Base-by-base conservation (phyloP, 495 filamentous ascomycete genomes). In the Pseudotulostoma volvatum region DNA sequence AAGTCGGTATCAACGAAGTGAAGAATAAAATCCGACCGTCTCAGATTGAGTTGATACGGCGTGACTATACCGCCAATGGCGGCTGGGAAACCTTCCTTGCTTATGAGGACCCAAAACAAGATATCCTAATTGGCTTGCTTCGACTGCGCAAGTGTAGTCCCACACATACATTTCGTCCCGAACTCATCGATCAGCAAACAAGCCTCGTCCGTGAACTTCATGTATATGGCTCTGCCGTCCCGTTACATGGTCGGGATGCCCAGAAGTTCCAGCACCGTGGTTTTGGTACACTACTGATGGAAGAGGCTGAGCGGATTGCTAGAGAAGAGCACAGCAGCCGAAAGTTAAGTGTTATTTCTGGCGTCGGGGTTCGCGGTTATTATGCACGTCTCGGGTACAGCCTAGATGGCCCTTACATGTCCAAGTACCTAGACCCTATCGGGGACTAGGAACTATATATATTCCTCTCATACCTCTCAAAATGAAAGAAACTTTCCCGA, bases 21-120 rank as follows among this genome's bases (percentile, higher is more conserved):
- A 96, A 96, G 60, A 75, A 97, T 63, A 95, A 93, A 66, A 94
- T 96, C 46, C 74, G 90, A 5, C 90, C 90, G 0, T 86, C 83
- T 42, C 90, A 97, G 59, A 81, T 97, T 40, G 90, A 97, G 66
- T 77, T 96, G 25, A 77, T 96, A n/a, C 81, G 90, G 18, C 74
- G 90, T 33, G 90, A 97, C 63, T 97, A 97, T 54, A 68, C 75
- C 0, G 90, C 90, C 39, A 97, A 96, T 53, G 83, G 79, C 15
- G 92, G 90, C 9, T 97, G 90, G 90, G 90, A 97, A 59, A 96
- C 92, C 0, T 97, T 97, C 60, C 61, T 97, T 3, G 86, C 90
- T 14, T 97, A 96, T 50, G 90, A 97, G 52, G 90, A 97, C 51
- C 90, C 90, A 2, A 94, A 95, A 63, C 90, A 95, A 56, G 90